Conservation (phyloP, 2,329 filamentous ascomycete genomes). For the Talaromyces sp. region DNA sequence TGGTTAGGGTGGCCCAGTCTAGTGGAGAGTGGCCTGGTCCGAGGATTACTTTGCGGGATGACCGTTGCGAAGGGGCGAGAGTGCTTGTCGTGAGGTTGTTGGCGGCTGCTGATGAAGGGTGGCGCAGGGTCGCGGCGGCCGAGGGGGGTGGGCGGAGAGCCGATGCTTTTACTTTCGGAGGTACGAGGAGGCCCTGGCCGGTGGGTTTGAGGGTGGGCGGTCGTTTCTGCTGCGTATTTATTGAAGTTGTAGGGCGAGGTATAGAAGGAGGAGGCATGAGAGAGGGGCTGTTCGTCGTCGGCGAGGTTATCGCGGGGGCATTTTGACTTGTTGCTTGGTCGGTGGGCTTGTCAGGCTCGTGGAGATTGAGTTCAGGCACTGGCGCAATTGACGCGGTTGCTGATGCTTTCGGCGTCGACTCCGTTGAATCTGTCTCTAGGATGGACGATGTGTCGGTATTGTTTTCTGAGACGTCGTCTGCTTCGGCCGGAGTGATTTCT, state of each 20-base stretch:
- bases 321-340: neutral
- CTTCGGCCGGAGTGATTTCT: neutral
- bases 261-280: conserved; percentile 30
- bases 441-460: conserved; percentile 14
- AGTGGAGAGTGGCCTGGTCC: conserved; percentile 90
- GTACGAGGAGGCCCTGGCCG: conserved; percentile 22
- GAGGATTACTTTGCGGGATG: conserved; percentile 62
- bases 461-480: neutral
- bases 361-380: conserved; percentile 34
- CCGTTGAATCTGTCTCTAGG: conserved; percentile 21
- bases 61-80: conserved; percentile 43
- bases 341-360: conserved; percentile 21
- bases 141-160: conserved; percentile 43
- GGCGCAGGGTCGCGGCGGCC: conserved; percentile 42
- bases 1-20: conserved; percentile 83
- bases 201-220: conserved; percentile 17
- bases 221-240: conserved; percentile 19
- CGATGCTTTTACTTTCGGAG: conserved; percentile 29
- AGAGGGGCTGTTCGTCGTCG: conserved; percentile 22
- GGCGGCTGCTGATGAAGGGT: conserved; percentile 38
- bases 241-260: conserved; percentile 23
- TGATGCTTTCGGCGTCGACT: conserved; percentile 38
- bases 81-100: conserved; percentile 42
- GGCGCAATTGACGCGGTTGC: conserved; percentile 26
- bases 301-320: neutral